Conservation (phyloP, 208 protist species). For the Lotmaria passim region DNA sequence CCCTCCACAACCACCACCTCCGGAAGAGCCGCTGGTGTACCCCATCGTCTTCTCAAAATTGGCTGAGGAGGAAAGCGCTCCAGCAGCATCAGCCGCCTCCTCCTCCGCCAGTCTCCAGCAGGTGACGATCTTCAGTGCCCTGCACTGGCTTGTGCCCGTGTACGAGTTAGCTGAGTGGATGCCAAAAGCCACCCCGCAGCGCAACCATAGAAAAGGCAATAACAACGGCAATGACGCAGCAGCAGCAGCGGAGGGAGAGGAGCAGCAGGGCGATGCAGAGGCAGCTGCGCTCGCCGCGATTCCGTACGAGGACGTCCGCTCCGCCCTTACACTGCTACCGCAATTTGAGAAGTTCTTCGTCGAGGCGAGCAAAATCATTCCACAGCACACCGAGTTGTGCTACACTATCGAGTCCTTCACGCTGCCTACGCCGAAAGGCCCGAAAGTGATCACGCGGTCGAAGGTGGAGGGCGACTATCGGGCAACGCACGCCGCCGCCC, state of each 20-base stretch:
- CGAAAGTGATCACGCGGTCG: constrained; percentile 57
- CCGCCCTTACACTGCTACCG: constrained; percentile 43
- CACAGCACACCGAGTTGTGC: constrained; percentile 51
- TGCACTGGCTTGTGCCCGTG: constrained; percentile 61
- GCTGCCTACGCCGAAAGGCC: constrained; percentile 71
- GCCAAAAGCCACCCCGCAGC: constrained; percentile 12
- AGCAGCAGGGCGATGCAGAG: neutral
- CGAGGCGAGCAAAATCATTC: constrained; percentile 51
- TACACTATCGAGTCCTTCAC: constrained; percentile 58
- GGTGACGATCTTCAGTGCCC: constrained; percentile 56
- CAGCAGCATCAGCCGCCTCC: neutral
- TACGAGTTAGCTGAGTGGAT: constrained; percentile 66
- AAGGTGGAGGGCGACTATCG: constrained; percentile 61
- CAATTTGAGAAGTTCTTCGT: constrained; percentile 63
- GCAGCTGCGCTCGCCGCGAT: neutral
- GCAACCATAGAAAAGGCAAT: constrained; percentile 1
- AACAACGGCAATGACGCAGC: neutral
- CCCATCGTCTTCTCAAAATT: constrained; percentile 33
- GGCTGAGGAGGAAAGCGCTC: constrained; percentile 15
- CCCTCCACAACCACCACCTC: constrained; percentile 20
- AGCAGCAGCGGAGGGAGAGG: constrained; percentile 8
- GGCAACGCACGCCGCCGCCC: constrained; percentile 11
- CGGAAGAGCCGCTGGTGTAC: constrained; percentile 40
- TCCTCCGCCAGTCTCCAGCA: constrained; percentile 22
- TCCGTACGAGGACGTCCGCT: constrained; percentile 30